These are phyloP conservation scores for Acidomyces sp. DNA, from an alignment of 495 filamentous ascomycete genomes.

Conservation along the genomic window DNA sequence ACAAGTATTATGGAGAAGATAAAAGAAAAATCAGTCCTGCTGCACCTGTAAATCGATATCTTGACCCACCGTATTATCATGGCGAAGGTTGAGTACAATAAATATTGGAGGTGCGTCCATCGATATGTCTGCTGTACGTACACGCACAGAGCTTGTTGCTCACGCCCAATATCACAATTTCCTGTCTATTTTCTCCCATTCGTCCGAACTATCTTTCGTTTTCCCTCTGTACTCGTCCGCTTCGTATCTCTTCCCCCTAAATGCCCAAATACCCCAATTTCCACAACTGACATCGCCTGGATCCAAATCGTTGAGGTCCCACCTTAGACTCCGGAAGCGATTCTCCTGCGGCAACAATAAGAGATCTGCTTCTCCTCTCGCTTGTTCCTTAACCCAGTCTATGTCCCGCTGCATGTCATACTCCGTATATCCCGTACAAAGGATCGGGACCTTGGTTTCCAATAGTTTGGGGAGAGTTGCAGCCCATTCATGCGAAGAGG, in stretches of 20 bases:
- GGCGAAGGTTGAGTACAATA: no score
- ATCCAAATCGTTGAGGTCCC: constrained; percentile 94
- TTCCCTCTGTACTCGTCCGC: constrained; percentile 27
- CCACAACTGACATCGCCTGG: constrained; percentile 88
- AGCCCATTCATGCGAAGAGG: constrained; percentile 82
- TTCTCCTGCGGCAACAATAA: constrained; percentile 90
- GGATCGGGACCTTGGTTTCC: constrained; percentile 86
- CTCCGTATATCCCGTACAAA: constrained; percentile 91
- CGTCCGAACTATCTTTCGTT: no score
- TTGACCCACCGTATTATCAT: no score
- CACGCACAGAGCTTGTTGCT: no score
- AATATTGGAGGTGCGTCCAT: no score
- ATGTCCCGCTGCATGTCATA: constrained; percentile 87
- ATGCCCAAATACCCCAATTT: constrained; percentile 95
- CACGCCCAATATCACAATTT: no score
- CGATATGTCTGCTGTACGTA: no score
- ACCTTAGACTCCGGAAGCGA: constrained; percentile 80
- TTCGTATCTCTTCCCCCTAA: constrained; percentile 91
- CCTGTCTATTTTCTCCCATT: no score
- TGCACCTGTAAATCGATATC: no score
- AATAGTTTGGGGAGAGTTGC: constrained; percentile 78
- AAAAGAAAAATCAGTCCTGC: no score
- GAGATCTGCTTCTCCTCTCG: constrained; percentile 78
- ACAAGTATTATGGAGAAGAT: no score
- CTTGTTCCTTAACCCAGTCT: constrained; percentile 72